Evolutionary conservation across 305 asterid genomes (phyloP), one percentile per base, ranked within the genome.

Genomic region (Solanum hybrid): DNA sequence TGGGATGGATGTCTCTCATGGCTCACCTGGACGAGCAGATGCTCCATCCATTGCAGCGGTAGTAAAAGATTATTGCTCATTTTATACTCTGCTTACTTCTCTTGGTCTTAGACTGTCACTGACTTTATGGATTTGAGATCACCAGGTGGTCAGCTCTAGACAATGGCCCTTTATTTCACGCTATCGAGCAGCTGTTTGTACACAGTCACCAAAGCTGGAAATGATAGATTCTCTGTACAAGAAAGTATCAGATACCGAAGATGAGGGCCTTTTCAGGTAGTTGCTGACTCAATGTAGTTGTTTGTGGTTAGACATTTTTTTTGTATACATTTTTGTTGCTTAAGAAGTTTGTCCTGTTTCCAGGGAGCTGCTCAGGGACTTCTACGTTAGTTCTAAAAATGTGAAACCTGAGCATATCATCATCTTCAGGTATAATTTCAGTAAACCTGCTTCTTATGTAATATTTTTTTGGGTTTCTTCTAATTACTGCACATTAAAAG

Each of bases 1-100:
- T 15, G 99, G 99, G 29, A 96, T 96, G 99, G 99, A 96, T 85
- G 99, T 96, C 10, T 96, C 99, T 14, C 98, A 96, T 89, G 98
- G 97, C 76, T 94, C 98, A 37, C 96, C 97, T 38, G 98, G 98
- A 72, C 95, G 93, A 17, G 89, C 95, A 36, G 98, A 95, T 78
- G 93, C 93, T 80, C 98, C 98, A 10, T 96, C 98, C 61, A 92
- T 95, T 90, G 97, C 98, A 65, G 98, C 98, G 92, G 98, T 96
- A 92, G 45, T 84, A 3, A 86, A 78, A 78, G 83, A 41, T 87
- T 61, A 33, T 20, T 14, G 75, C 29, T 85, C 37, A 14, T 68
- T 26, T 68, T 27, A 65, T 37, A 13, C 51, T 75, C 31, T 51
- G 31, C 34, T 26, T 31, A 29, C 31, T 88, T 39, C 15, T 39